These are phyloP conservation scores for Geum urbanum DNA, from an alignment of 306 rosid genomes.

Conservation along the genomic window DNA sequence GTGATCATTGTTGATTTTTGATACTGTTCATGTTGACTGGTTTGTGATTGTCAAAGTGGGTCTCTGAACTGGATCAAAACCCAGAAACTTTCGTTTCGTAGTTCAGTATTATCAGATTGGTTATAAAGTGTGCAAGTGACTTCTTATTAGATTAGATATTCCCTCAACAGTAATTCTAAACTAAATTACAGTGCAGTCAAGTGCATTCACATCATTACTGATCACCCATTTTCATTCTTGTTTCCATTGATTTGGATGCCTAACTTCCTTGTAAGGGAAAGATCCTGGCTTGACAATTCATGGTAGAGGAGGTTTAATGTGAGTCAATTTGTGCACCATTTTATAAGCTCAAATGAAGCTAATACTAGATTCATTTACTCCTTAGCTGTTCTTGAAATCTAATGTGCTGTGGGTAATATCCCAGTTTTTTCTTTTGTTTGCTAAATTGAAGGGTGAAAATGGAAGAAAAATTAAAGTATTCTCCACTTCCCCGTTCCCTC, in stretches of 20 bases:
- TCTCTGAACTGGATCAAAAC: not conserved
- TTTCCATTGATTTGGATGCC: not conserved
- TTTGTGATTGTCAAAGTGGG: not conserved
- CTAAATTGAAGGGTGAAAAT: not conserved
- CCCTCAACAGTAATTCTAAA: not conserved
- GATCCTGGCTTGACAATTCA: not conserved
- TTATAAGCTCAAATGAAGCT: not conserved
- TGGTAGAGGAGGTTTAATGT: not conserved
- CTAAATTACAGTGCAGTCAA: not conserved
- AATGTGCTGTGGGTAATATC: not conserved
- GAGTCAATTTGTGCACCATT: slow-evolving; percentile 1
- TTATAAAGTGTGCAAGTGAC: not conserved
- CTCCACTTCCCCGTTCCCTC: too few relatives aligned
- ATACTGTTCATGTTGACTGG: not conserved
- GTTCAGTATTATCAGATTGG: not conserved
- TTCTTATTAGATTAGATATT: not conserved
- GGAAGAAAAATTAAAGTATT: not conserved
- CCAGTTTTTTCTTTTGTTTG: not conserved
- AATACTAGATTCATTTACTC: not conserved
- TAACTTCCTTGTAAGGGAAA: not conserved
- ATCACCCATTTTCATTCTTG: not conserved
- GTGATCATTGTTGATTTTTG: not conserved
- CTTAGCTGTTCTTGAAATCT: not conserved
- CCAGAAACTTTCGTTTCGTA: not conserved
- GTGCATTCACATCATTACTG: too few relatives aligned